Base-by-base conservation (phyloP, 1,139 yeast species). In the Candida buenavistaensis region DNA sequence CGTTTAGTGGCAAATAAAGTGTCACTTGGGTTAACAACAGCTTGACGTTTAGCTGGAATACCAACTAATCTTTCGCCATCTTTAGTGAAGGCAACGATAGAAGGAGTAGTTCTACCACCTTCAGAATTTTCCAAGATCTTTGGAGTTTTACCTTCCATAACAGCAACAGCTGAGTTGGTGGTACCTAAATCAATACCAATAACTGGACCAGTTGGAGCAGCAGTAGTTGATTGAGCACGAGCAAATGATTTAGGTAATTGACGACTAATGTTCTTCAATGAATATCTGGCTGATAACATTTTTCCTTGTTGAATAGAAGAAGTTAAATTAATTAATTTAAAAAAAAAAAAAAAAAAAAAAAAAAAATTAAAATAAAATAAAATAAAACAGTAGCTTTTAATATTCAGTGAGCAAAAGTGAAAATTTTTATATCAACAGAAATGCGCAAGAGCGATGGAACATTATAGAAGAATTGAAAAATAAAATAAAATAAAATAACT, bases 131-230 rank as follows among this genome's bases (percentile, higher is more conserved):
- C 97, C 55, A 92, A 85, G 55, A 94, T 95, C 73, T 88, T 88
- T 55, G 98, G 97, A 43, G 83, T 71, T 70, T 88, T 86, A 64
- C 98, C 98, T 45, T 55, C 60, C 60, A 92, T 90, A 49, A 92
- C 73, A 44, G 98, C 98, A 48, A 92, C 98, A 42, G 98, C 97
- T 39, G 98, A 92, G 80, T 92, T 92, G 68, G 97, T 92, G 67
- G 97, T 92, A 74, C 98, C 98, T 65, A 92, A 79, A 74, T 92
- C 98, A 62, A 92, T 90, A 77, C 98, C 98, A 59, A 92, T 90
- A 43, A 92, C 97, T 55, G 90, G 77, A 39, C 89, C 89, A 53
- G 70, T 70, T 53, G 62, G 83, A 56, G 70, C 75, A 62, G 65
- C 68, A 39, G 36, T 26, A 8, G 74, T 68, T 36, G 76, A 67